A percentile compares a stretch with the other conserved stretches of the same genome.
Conservation (phyloP, 2,329 filamentous ascomycete genomes). For the Mycosphaerella sp. region DNA sequence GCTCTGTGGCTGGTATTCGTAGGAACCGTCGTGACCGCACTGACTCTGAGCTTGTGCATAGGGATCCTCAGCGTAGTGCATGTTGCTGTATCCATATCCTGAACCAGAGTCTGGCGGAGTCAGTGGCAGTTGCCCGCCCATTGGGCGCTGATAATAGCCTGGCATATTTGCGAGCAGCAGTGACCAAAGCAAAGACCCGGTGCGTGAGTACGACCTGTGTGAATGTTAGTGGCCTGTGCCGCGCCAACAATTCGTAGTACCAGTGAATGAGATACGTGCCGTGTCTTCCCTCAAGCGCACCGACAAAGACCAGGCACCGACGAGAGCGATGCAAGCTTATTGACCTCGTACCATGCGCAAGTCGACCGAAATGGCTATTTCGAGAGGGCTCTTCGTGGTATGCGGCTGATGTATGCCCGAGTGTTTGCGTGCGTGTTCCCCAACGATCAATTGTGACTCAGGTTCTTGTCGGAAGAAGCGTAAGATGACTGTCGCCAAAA, state of each 20-base stretch:
- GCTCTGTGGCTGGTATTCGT: slow-evolving; percentile 41
- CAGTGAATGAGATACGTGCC: slow-evolving; percentile 15
- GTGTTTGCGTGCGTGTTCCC: background rate
- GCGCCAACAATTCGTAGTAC: background rate
- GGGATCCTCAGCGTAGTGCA: slow-evolving; percentile 43
- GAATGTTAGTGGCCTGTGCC: slow-evolving; percentile 10
- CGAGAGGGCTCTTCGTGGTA: slow-evolving; percentile 1
- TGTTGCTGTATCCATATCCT: slow-evolving; percentile 34
- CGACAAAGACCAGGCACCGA: slow-evolving; percentile 26
- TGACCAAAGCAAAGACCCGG: slow-evolving; percentile 41
- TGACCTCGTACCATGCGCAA: slow-evolving; percentile 22
- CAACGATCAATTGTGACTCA: background rate
- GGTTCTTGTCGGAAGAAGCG: background rate
- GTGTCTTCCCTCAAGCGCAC: slow-evolving; percentile 21
- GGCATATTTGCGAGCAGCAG: slow-evolving; percentile 42
- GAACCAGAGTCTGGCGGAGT: slow-evolving; percentile 47
- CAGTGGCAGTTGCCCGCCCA: slow-evolving; percentile 40
- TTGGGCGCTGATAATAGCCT: slow-evolving; percentile 44
- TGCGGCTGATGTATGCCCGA: slow-evolving; percentile 8
- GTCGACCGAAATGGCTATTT: slow-evolving; percentile 12
- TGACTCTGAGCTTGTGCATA: slow-evolving; percentile 36
- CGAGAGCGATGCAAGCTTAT: slow-evolving; percentile 22
- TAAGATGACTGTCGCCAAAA: background rate
- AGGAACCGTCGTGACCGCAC: slow-evolving; percentile 39
- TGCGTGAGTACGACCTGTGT: slow-evolving; percentile 32